A percentile compares a stretch with the other conserved stretches of the same genome.
phyloP scores from a whole-genome alignment of 2,329 filamentous ascomycete genomes.

The Dryadomyces quercus-mongolicae region DNA sequence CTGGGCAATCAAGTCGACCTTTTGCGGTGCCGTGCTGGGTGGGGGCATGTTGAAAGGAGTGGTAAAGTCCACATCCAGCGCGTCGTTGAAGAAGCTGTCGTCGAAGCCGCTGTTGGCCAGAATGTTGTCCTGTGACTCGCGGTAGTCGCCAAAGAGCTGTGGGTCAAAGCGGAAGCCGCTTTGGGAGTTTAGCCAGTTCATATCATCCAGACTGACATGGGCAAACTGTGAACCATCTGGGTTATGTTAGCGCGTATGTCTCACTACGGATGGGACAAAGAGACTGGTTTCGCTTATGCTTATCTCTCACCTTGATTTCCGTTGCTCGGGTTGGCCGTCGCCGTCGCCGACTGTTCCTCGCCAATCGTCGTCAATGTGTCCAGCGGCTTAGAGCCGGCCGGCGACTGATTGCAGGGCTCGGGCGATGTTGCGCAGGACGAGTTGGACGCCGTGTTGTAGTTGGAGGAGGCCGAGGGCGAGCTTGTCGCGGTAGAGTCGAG shows the following conservation, averaged over 20 bases:
- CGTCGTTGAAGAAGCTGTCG: constrained; percentile 58
- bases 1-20: constrained; percentile 63
- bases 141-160: constrained; percentile 81
- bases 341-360: constrained; percentile 45
- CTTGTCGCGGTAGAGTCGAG: constrained; percentile 44
- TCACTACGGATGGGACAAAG: too few relatives aligned
- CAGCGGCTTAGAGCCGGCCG: constrained; percentile 49
- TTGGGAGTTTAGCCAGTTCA: constrained; percentile 68
- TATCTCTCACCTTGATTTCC: constrained; percentile 5
- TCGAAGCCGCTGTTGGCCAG: constrained; percentile 59
- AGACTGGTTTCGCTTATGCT: too few relatives aligned
- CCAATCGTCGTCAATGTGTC: constrained; percentile 54
- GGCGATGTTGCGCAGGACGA: constrained; percentile 68
- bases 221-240: constrained; percentile 25
- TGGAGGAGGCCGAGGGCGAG: constrained; percentile 52
- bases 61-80: constrained; percentile 68
- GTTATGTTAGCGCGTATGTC: constrained; percentile 8
- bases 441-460: constrained; percentile 45
- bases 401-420: constrained; percentile 63
- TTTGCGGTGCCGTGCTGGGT: constrained; percentile 30
- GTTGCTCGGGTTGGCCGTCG: constrained; percentile 21
- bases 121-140: constrained; percentile 77
- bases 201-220: constrained; percentile 38
- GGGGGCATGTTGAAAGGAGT: constrained; percentile 62
- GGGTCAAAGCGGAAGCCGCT: constrained; percentile 84